Base-by-base conservation (phyloP, 306 rosid species). In the Styphnolobium japonicum region DNA sequence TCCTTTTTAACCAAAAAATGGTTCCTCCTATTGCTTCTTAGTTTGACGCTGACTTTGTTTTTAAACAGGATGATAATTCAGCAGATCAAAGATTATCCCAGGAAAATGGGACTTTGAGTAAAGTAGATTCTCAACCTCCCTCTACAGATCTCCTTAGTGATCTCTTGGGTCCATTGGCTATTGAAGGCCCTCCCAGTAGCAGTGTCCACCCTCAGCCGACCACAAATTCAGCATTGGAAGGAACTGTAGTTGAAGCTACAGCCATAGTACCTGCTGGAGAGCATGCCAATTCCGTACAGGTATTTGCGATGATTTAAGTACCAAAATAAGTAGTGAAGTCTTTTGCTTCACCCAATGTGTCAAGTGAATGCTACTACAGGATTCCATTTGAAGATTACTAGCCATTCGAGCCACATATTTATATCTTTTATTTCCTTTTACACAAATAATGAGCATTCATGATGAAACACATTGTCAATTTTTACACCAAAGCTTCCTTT, bases 251-350 rank as follows among this genome's bases (percentile, higher is more conserved):
- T 61, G 98, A 96, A 29, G 89, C 89, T 45, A 70, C 93, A 9
- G 99, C 99, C 76, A 89, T 96, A 72, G 99, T 96, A 66, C 97
- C 97, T 67, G 94, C 88, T 45, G 99, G 87, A n/a, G 96, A 87
- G 76, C 91, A 86, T 78, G 70, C 86, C 73, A 90, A 81, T 88
- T 84, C 97, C 25, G 93, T 93, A 77, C 93, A 93, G 98, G 99
- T 96, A 87, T 73, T 64, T 64, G 14, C 14, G 1, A 76, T 64
- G 48, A 29, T 48, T 55, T 27, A 33, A 45, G 45, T 68, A 23
- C 72, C 79, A 27, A 46, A 39, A 62, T 16, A 31, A 33, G 36
- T 67, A 42, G 19, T 66, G 49, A 52, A 40, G 56, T 64, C 52
- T 79, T 70, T 15, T 69, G 55, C 43, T 57, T 55, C 45, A 69